Base-by-base conservation (phyloP, 208 protist genomes). In the Leishmania major region DNA sequence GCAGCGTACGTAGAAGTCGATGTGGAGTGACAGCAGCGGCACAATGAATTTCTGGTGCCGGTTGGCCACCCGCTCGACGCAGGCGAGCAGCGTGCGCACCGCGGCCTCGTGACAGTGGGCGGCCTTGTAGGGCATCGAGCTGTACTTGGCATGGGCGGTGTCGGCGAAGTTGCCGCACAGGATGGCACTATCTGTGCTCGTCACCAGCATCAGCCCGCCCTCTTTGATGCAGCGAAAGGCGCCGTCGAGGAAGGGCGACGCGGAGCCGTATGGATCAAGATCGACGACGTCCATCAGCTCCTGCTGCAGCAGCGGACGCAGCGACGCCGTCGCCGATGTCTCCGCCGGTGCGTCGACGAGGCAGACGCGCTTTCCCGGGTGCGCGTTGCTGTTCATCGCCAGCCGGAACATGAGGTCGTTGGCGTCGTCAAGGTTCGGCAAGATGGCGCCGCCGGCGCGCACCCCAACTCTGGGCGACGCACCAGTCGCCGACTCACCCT, bases 1-100 rank as follows among this genome's bases (percentile, higher is more conserved):
- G 69, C 99, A 96, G 64, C 99, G 96, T 13, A 99, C 94, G 87
- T 99, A 99, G 80, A 99, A 99, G 93, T 99, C 99, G 84, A 99
- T 99, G 83, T 97, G 94, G 0, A 99, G 84, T 11, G 96, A 99
- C 19, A 99, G 69, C 28, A 99, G 80, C 10, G 99, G 99, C 51
- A 98, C 97, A 83, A 99, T 99, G 81, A 99, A 98, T 83, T 98
- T 95, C 69, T 95, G 91, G 73, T 99, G 98, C 69, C 94, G 92
- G 70, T 97, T 98, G 3, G 99, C 99, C 6, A 90, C 91, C 0
- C 95, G 87, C 86, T 99, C 96, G 19, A 99, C 91, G 51, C 87
- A 96, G 1, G 94, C 93, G 31, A 99, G 94, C 22, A 99, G 88
- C 77, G 99, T 99, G 67, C 99, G 97, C 2, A 99, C 94, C 28